A percentile compares a stretch with the other conserved stretches of the same genome.
phyloP scores from a whole-genome alignment of 805 yeast genomes.

The Yamadazyma tumulicola region DNA sequence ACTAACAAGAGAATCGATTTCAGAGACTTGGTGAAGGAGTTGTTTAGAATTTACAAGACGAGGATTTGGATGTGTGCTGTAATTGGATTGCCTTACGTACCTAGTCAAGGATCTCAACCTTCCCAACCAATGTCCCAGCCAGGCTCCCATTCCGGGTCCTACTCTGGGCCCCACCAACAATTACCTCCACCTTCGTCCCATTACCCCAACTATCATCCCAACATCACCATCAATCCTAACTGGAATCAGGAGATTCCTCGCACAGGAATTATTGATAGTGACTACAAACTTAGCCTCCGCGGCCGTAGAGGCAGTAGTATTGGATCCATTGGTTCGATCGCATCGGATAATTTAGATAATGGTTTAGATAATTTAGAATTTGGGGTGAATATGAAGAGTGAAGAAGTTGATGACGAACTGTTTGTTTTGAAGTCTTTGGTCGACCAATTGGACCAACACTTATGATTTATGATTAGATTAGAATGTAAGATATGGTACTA shows the following conservation, averaged over 20 bases:
- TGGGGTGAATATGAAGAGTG: conserved; percentile 1
- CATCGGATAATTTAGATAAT: conserved; percentile 36
- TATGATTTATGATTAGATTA: conserved; percentile 4
- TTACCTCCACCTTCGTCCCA: too few relatives aligned
- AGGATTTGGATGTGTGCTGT: conserved; percentile 77
- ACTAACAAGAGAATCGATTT: conserved; percentile 59
- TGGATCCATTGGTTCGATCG: not conserved
- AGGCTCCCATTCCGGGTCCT: too few relatives aligned
- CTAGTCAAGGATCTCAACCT: too few relatives aligned
- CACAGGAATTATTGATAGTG: too few relatives aligned
- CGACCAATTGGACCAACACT: conserved; percentile 36
- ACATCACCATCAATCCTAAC: too few relatives aligned
- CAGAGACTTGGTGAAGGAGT: conserved; percentile 40
- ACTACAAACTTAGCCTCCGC: too few relatives aligned
- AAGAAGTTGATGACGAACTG: conserved; percentile 13
- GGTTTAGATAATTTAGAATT: not conserved
- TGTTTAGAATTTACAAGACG: conserved; percentile 44
- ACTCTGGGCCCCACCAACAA: too few relatives aligned
- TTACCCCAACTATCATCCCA: too few relatives aligned
- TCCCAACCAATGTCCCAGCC: not conserved
- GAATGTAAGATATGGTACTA: conserved; percentile 2
- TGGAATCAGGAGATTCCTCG: too few relatives aligned
- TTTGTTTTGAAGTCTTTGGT: conserved; percentile 39
- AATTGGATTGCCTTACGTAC: conserved; percentile 30
- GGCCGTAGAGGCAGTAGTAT: too few relatives aligned